Conservation (phyloP, 1,284 basidiomycete species). For the Hymenochaete sp. region DNA sequence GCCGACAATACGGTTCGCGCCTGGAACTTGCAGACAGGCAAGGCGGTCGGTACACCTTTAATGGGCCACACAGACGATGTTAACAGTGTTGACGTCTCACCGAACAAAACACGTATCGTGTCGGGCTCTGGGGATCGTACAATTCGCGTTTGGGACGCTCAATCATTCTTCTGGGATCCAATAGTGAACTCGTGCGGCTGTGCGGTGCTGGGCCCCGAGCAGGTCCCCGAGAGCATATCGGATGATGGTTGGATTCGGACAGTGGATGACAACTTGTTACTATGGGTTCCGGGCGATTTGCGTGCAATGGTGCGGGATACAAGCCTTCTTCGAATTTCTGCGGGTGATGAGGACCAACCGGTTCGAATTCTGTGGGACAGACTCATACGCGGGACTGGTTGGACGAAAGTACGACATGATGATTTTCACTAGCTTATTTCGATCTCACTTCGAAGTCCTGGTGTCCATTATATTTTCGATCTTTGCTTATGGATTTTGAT, state of each 20-base stretch:
- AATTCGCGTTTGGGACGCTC: background rate
- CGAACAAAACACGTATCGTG: background rate
- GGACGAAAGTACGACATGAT: background rate
- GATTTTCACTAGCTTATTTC: too few species aligned
- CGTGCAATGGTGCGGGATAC: background rate
- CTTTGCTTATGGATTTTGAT: background rate
- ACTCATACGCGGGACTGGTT: background rate
- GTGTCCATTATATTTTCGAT: too few species aligned
- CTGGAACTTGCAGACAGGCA: background rate
- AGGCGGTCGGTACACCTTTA: background rate
- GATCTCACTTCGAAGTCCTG: too few species aligned
- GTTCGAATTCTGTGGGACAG: background rate
- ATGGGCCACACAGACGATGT: background rate
- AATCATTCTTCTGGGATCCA: background rate
- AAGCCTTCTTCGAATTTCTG: background rate
- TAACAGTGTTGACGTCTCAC: background rate
- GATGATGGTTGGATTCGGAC: slow-evolving; percentile 3
- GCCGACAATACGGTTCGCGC: background rate
- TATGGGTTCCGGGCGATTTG: slow-evolving; percentile 4
- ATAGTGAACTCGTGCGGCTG: background rate
- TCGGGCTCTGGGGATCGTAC: background rate
- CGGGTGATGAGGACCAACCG: too few species aligned
- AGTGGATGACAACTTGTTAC: background rate
- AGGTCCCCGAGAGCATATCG: background rate
- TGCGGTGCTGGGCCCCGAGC: background rate